Evolutionary conservation across 768 basidiomycete species (phyloP).

Genomic region (Chiua virens): DNA sequence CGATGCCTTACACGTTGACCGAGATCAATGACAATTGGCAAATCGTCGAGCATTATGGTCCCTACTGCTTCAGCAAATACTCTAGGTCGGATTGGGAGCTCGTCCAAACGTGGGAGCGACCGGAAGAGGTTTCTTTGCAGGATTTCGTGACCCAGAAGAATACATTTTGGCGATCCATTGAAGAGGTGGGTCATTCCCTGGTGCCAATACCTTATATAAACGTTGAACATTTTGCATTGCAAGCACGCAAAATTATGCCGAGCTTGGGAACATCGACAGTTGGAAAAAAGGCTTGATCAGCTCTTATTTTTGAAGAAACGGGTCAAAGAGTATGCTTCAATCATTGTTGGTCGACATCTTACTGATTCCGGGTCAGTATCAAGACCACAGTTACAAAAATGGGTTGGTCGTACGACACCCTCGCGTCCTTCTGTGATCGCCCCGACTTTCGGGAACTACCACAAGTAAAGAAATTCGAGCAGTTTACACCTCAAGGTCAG

Average conservation of each 20-base stretch:
- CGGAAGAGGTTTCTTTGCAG: not conserved
- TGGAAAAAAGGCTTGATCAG: not conserved
- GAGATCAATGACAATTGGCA: too few species aligned
- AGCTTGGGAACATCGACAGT: not conserved
- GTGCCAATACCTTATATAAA: not conserved
- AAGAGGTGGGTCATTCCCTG: not conserved
- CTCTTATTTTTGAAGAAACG: not conserved
- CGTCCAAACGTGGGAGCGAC: not conserved
- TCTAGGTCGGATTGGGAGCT: conserved; percentile 4
- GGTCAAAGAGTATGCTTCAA: not conserved
- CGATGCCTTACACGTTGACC: not conserved
- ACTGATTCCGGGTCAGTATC: too few species aligned
- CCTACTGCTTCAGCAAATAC: too few species aligned
- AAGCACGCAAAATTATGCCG: conserved; percentile 7
- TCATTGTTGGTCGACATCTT: not conserved
- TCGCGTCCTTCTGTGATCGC: too few species aligned
- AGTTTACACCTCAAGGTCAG: too few species aligned
- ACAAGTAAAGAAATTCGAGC: too few species aligned
- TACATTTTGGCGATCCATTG: not conserved
- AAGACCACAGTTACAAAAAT: too few species aligned
- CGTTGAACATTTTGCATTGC: not conserved
- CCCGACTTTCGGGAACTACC: too few species aligned
- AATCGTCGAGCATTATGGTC: too few species aligned
- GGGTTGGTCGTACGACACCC: too few species aligned
- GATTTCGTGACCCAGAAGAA: not conserved